Evolutionary conservation across 1,284 basidiomycete species (phyloP).

Genomic region (Mycosarcoma maydis): DNA sequence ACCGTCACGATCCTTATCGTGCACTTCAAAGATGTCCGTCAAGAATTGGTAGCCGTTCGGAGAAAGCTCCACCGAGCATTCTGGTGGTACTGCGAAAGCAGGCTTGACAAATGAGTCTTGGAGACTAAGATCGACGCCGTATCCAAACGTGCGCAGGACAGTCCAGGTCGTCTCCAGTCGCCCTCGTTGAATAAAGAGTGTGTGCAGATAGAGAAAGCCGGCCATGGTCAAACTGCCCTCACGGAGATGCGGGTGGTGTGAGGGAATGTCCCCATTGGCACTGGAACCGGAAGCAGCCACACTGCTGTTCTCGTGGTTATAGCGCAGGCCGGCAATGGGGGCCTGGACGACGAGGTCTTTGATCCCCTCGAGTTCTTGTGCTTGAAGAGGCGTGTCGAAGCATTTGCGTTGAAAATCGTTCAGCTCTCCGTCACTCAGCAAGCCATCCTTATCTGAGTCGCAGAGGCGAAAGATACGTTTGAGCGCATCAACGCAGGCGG

Average conservation of each 20-base stretch:
- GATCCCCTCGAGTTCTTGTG: conserved; percentile 82
- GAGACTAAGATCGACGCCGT: conserved; percentile 89
- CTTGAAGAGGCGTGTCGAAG: conserved; percentile 90
- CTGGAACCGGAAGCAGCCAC: conserved; percentile 44
- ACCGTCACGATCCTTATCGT: conserved; percentile 97
- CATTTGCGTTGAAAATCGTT: conserved; percentile 98
- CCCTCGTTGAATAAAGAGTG: conserved; percentile 95
- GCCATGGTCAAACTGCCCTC: conserved; percentile 82
- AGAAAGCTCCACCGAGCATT: conserved; percentile 93
- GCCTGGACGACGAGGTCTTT: conserved; percentile 63
- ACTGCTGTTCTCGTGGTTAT: conserved; percentile 47
- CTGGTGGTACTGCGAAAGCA: conserved; percentile 89
- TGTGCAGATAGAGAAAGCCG: conserved; percentile 94
- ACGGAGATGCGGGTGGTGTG: conserved; percentile 58
- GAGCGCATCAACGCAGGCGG: conserved; percentile 86
- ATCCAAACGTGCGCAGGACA: conserved; percentile 91
- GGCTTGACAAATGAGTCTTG: conserved; percentile 51
- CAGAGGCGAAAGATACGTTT: conserved; percentile 95
- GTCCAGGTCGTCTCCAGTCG: conserved; percentile 98
- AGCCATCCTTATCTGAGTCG: conserved; percentile 91
- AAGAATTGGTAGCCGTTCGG: conserved; percentile 95
- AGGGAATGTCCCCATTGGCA: conserved; percentile 32
- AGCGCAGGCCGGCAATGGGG: conserved; percentile 39
- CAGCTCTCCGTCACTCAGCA: conserved; percentile 87
- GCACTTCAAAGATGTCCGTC: conserved; percentile 94